Percentiles rank a stretch among this genome's conserved stretches.
Conservation (phyloP, 2,329 filamentous ascomycete genomes). For the Cryphonectria radicalis region DNA sequence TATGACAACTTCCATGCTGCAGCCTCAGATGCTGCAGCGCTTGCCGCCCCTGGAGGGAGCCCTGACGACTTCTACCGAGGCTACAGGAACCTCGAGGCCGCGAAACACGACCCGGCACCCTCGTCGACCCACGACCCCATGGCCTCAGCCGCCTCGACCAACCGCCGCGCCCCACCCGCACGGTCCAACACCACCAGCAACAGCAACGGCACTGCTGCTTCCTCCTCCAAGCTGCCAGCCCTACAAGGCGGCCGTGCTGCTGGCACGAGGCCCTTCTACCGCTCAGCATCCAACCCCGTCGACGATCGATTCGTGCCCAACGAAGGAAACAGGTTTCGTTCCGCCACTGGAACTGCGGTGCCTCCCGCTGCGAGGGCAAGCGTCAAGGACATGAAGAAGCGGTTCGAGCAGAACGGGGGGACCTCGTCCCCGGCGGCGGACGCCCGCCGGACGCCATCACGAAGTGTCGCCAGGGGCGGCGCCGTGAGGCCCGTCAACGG, state of each 20-base stretch:
- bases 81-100: conserved; percentile 47
- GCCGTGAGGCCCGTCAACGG: conserved; percentile 37
- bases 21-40: conserved; percentile 43
- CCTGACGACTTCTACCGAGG: conserved; percentile 61
- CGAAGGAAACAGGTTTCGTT: conserved; percentile 38
- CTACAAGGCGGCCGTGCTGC: conserved; percentile 45
- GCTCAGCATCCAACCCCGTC: conserved; percentile 61
- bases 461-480: conserved; percentile 42
- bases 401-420: conserved; percentile 67
- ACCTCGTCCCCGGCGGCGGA: conserved; percentile 38
- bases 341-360: conserved; percentile 41
- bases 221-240: conserved; percentile 51
- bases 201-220: conserved; percentile 44
- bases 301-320: conserved; percentile 46
- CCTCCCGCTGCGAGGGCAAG: conserved; percentile 57
- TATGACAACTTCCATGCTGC: conserved; percentile 45
- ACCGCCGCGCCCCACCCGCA: conserved; percentile 47
- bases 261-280: conserved; percentile 47
- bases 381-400: conserved; percentile 79
- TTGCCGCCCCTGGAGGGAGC: conserved; percentile 41
- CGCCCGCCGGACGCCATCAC: conserved; percentile 40
- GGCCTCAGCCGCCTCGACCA: conserved; percentile 45
- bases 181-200: conserved; percentile 49
- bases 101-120: conserved; percentile 47
- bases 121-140: conserved; percentile 42